Evolutionary conservation across 441 rosid genomes (phyloP), one percentile per base, ranked within the genome.

Genomic region (Adansonia gregorii): DNA sequence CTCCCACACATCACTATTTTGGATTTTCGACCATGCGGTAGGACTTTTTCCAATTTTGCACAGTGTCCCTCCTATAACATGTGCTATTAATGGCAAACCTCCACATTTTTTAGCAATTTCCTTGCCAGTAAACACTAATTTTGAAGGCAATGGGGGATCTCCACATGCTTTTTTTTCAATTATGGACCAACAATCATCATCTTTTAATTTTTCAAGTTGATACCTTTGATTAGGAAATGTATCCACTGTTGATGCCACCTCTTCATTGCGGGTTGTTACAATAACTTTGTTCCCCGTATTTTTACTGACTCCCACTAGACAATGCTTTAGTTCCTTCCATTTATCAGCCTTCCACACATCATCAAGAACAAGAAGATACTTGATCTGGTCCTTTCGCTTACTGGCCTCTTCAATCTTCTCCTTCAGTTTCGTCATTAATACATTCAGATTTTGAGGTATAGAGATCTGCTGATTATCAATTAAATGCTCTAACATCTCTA

Each of bases 331-430:
- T 2, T 8, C 14, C 0, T 52, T 56, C 83, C 83, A 83, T 9
- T 20, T 11, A 0, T 10, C 55, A 17, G 3, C 39, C 3, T 69
- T 65, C 84, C 85, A 80, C 6, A 82, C 79, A 78, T 78, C 83
- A 61, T 85, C 85, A 10, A 85, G 85, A 1, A 82, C 77, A 1
- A 82, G 81, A 67, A 85, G 54, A 12, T 52, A 82, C 15, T 60
- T 60, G 15, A 24, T 22, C 14, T 60, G 35, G 2, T 60, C 65
- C 0, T 60, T 60, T 24, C 9, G 39, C 39, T 39, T 8, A 10
- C 24, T 60, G 65, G 65, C 39, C 39, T 60, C n/a, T 6, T 60
- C 41, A 22, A 11, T 71, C 80, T 27, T 80, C 76, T 0, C 35
- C 41, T 4, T 11, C 58, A 69, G 73, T 22, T 69, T 12, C 1